Conservation (phyloP, 768 basidiomycete species). For the Phylloporus rhodoxanthus region DNA sequence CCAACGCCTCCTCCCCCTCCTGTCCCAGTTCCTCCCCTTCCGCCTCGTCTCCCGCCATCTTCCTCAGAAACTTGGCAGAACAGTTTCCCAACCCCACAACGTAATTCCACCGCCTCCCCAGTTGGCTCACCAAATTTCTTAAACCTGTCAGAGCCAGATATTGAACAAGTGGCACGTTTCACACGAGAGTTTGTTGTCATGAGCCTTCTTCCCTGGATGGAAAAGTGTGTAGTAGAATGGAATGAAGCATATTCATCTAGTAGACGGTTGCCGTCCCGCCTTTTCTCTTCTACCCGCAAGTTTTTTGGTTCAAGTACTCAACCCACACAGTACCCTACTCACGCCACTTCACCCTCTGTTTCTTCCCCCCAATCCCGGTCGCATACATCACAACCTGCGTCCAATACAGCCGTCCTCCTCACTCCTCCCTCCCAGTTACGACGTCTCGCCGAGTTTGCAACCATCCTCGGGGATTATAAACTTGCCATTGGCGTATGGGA, state of each 20-base stretch:
- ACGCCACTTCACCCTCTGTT: slow-evolving; percentile 35
- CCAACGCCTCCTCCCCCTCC: slow-evolving; percentile 60
- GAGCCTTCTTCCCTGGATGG: slow-evolving; percentile 95
- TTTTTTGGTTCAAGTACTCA: slow-evolving; percentile 65
- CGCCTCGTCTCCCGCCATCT: slow-evolving; percentile 62
- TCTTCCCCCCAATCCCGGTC: slow-evolving; percentile 34
- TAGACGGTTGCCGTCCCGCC: slow-evolving; percentile 70
- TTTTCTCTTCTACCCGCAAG: slow-evolving; percentile 83
- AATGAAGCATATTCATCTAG: slow-evolving; percentile 83
- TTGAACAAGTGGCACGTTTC: slow-evolving; percentile 68
- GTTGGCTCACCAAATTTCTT: slow-evolving; percentile 32
- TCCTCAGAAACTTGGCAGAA: slow-evolving; percentile 21
- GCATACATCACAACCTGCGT: slow-evolving; percentile 30
- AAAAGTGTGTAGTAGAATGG: slow-evolving; percentile 88
- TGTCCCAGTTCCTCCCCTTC: slow-evolving; percentile 57
- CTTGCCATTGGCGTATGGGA: slow-evolving; percentile 84
- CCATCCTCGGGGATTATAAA: slow-evolving; percentile 85
- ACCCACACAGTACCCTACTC: slow-evolving; percentile 39
- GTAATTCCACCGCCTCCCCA: not conserved
- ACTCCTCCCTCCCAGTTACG: slow-evolving; percentile 63
- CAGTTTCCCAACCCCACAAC: slow-evolving; percentile 5
- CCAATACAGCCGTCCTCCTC: slow-evolving; percentile 10
- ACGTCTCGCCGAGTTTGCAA: slow-evolving; percentile 93
- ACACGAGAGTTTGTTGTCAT: slow-evolving; percentile 83
- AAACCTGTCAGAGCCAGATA: slow-evolving; percentile 62